Percentiles rank a stretch among this genome's conserved stretches.
These are phyloP conservation scores for Hydrangea macrophylla DNA, from an alignment of 148 eudicot genomes.

Conservation along the genomic window DNA sequence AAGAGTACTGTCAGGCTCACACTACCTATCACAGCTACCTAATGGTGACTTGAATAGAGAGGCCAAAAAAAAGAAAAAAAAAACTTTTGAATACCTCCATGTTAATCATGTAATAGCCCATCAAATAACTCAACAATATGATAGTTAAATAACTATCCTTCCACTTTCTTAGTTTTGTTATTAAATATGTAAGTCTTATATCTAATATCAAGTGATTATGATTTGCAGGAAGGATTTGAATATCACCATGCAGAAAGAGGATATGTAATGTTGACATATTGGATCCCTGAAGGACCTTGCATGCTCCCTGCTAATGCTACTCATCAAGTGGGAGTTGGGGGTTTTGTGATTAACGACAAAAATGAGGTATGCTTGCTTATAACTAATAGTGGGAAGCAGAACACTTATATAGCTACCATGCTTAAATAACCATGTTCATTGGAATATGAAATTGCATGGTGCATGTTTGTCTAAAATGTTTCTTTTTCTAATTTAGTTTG, in stretches of 20 bases:
- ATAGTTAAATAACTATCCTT: neutral
- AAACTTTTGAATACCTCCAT: neutral
- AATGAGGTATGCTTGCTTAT: constrained; percentile 46
- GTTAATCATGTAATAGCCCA: neutral
- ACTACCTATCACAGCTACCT: too few relatives aligned
- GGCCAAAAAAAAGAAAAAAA: too few relatives aligned
- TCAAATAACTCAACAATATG: neutral
- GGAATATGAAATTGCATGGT: too few relatives aligned
- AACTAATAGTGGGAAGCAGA: neutral
- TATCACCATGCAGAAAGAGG: constrained; percentile 82
- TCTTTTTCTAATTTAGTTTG: too few relatives aligned
- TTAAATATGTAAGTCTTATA: neutral
- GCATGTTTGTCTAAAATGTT: too few relatives aligned
- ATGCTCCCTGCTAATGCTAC: constrained; percentile 82
- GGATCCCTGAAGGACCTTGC: constrained; percentile 85
- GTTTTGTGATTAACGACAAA: constrained; percentile 68
- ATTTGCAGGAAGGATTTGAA: constrained; percentile 68
- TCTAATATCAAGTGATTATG: neutral
- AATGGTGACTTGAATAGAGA: too few relatives aligned
- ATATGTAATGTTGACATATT: constrained; percentile 80
- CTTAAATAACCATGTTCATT: too few relatives aligned
- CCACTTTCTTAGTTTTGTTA: neutral
- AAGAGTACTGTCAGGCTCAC: too few relatives aligned
- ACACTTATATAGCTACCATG: too few relatives aligned
- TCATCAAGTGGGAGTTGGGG: constrained; percentile 89